phyloP scores from a whole-genome alignment of 2,329 filamentous ascomycete genomes.

The Aureobasidium namibiae region DNA sequence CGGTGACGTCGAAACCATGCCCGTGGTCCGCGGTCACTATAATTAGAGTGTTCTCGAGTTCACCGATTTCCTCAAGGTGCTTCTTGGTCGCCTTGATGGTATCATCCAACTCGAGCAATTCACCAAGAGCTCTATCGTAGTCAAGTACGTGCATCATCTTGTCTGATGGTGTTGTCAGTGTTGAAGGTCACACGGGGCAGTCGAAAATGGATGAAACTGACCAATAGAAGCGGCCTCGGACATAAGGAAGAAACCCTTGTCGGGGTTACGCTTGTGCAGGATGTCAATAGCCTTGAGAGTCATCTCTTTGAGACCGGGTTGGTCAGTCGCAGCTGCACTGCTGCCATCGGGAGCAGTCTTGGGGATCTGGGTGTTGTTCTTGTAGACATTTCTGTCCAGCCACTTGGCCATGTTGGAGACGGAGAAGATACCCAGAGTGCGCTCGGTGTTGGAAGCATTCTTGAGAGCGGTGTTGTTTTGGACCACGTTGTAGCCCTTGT shows the following conservation, averaged over 20 bases:
- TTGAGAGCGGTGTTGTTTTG: conserved; percentile 66
- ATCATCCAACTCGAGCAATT: conserved; percentile 79
- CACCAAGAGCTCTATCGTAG: conserved; percentile 77
- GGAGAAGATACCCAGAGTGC: conserved; percentile 70
- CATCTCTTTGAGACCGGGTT: conserved; percentile 83
- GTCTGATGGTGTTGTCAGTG: conserved; percentile 28
- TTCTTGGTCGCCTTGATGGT: conserved; percentile 67
- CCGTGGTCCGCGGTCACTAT: conserved; percentile 82
- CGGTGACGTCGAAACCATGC: conserved; percentile 82
- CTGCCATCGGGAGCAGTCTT: conserved; percentile 63
- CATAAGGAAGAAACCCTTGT: conserved; percentile 74
- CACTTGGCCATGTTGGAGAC: conserved; percentile 70
- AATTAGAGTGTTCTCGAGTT: conserved; percentile 68
- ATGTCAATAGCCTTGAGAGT: conserved; percentile 79
- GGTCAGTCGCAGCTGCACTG: conserved; percentile 57
- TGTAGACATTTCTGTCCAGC: conserved; percentile 79
- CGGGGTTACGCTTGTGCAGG: conserved; percentile 53
- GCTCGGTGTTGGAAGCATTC: conserved; percentile 48
- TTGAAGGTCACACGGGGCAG: too few relatives aligned
- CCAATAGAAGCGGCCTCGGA: conserved; percentile 72
- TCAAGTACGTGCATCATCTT: conserved; percentile 85
- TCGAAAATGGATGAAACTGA: too few relatives aligned
- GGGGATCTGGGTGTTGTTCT: conserved; percentile 56
- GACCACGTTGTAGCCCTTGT: conserved; percentile 63
- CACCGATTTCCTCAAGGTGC: conserved; percentile 57